Evolutionary conservation across 257 asterid genomes (phyloP).

Genomic region (Rehmannia glutinosa): DNA sequence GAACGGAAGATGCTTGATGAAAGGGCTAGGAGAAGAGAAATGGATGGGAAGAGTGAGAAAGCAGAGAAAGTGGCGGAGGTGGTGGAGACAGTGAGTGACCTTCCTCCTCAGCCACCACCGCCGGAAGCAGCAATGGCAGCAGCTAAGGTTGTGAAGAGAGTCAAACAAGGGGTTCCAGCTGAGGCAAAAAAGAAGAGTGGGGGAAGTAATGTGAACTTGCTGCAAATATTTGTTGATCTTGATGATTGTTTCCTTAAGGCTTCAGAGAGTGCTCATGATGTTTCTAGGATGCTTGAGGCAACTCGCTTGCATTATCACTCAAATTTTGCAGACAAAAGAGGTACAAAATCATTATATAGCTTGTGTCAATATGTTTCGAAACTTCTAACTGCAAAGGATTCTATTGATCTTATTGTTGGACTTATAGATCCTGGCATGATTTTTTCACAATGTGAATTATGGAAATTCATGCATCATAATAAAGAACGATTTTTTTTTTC

Average conservation of each 20-base stretch:
- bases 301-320: constrained; percentile 95
- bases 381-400: neutral
- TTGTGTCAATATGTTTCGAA: constrained; percentile 14
- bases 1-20: constrained; percentile 53
- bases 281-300: constrained; percentile 91
- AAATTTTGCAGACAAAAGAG: constrained; percentile 85
- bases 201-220: constrained; percentile 34
- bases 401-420: neutral
- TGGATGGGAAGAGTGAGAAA: constrained; percentile 41
- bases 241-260: constrained; percentile 95
- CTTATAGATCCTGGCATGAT: neutral
- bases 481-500: neutral
- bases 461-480: neutral
- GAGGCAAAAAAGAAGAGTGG: constrained; percentile 58
- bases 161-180: constrained; percentile 42
- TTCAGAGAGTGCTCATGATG: constrained; percentile 88
- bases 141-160: constrained; percentile 56
- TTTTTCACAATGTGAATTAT: neutral
- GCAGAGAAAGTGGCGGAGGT: constrained; percentile 33
- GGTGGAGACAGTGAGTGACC: constrained; percentile 42
- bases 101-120: constrained; percentile 61
- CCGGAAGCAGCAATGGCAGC: constrained; percentile 43
- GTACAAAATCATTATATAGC: constrained; percentile 21
- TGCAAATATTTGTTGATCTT: constrained; percentile 61
- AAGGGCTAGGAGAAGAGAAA: constrained; percentile 42